Base-by-base conservation (phyloP, 169 alveolate genomes). In the Babesia ovis region DNA sequence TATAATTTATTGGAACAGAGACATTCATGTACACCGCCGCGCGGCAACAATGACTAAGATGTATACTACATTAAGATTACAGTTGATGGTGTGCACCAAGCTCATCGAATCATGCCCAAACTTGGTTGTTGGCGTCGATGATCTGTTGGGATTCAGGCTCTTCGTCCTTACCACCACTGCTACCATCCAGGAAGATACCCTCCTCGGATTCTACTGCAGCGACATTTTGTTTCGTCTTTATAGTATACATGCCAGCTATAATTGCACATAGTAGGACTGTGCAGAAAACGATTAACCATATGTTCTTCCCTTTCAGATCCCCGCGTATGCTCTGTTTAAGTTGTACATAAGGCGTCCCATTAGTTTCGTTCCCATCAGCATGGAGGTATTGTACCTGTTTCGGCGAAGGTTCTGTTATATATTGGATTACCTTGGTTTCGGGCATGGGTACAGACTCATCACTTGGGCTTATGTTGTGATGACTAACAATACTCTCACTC, bases 91-190 rank as follows among this genome's bases (percentile, higher is more conserved):
- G n/a, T n/a, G n/a, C n/a, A n/a, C n/a, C n/a, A n/a, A n/a, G n/a
- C n/a, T n/a, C n/a, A n/a, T n/a, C n/a, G n/a, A n/a, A n/a, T 68
- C 64, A 77, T 16, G 82, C 82, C 87, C 87, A 79, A 12, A 69
- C 50, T 29, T 62, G 59, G 61, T 79, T 79, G 34, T 60, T 68
- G 53, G 77, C 77, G 46, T 59, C 74, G 27, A 79, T 53, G 16
- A 79, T 77, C 32, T 48, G 66, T 55, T 59, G 62, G 39, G 51
- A 67, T 29, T 77, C 86, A 4, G 74, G 37, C 9, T 57, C 70
- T 43, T 77, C 86, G 37, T 27, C 74, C 34, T 77, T 50, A 50
- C 70, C 86, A 23, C 86, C 86, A 41, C 50, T 73, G 4, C 53
- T 64, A 18, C 62, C 86, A 51, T 55, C 45, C 86, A 77, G 46